phyloP scores from a whole-genome alignment of 441 rosid genomes.

The Mallotus japonicus region DNA sequence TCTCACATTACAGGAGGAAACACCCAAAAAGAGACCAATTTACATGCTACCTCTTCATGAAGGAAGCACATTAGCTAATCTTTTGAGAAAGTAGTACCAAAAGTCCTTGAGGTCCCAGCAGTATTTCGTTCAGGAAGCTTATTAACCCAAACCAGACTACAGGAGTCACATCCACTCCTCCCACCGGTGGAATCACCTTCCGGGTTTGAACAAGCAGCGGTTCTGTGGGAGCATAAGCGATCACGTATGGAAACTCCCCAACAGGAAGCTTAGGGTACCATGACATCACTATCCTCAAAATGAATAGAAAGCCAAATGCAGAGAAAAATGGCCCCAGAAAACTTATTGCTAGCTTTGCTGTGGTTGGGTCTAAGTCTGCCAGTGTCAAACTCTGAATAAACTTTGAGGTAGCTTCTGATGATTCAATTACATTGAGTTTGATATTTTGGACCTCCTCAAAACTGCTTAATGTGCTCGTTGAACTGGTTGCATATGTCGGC shows the following conservation, averaged over 20 bases:
- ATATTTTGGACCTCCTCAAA: neutral
- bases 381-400: conserved; percentile 32
- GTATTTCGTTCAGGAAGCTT: conserved; percentile 83
- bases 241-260: conserved; percentile 73
- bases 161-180: conserved; percentile 89
- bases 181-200: conserved; percentile 86
- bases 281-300: conserved; percentile 82
- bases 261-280: conserved; percentile 96
- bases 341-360: conserved; percentile 68
- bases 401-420: conserved; percentile 22
- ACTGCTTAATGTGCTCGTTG: neutral
- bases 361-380: conserved; percentile 73
- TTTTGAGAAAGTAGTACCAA: conserved; percentile 66
- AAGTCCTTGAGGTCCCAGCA: conserved; percentile 90
- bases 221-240: conserved; percentile 92
- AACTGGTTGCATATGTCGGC: conserved; percentile 19
- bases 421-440: conserved; percentile 10
- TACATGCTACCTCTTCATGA: neutral
- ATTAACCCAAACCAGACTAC: conserved; percentile 83
- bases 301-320: conserved; percentile 66
- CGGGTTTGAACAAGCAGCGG: conserved; percentile 70
- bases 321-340: conserved; percentile 72
- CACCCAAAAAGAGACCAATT: neutral
- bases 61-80: conserved; percentile 24
- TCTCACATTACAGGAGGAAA: neutral